Evolutionary conservation across 179 eudicot species (phyloP).

Genomic region (Pouteria campechiana): DNA sequence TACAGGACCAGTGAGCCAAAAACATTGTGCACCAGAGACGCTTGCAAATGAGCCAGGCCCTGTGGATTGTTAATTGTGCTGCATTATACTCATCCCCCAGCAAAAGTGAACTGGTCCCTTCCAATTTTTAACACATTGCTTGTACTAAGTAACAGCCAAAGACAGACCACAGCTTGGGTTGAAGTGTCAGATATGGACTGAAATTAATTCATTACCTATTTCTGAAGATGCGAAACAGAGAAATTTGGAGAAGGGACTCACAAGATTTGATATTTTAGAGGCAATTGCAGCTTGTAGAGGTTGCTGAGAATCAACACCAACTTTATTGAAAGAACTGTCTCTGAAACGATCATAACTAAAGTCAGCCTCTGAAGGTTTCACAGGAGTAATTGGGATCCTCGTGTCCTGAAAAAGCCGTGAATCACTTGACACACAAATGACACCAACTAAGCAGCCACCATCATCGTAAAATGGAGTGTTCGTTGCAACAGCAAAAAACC

Average conservation of each 20-base stretch:
- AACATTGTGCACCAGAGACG: too few relatives aligned
- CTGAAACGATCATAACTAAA: conserved; percentile 27
- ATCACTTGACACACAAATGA: conserved; percentile 65
- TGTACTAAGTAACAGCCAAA: too few relatives aligned
- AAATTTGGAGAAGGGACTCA: conserved; percentile 18
- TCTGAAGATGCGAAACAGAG: too few relatives aligned
- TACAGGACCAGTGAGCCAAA: too few relatives aligned
- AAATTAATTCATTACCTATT: too few relatives aligned
- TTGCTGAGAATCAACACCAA: conserved; percentile 75
- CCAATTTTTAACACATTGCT: too few relatives aligned
- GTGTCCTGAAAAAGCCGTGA: conserved; percentile 37
- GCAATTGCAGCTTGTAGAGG: conserved; percentile 76
- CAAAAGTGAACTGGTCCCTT: too few relatives aligned
- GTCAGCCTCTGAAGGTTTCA: conserved; percentile 20
- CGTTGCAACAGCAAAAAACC: conserved; percentile 39
- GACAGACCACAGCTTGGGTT: too few relatives aligned
- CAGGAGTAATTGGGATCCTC: conserved; percentile 15
- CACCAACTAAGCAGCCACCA: conserved; percentile 59
- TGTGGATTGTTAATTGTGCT: too few relatives aligned
- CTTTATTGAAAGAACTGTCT: conserved; percentile 44
- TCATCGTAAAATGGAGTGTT: conserved; percentile 81
- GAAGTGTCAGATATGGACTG: too few relatives aligned
- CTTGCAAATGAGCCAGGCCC: too few relatives aligned
- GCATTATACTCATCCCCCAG: too few relatives aligned
- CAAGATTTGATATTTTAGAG: conserved; percentile 75